These are phyloP conservation scores for Albizia julibrissin DNA, from an alignment of 306 rosid species.

Conservation along the genomic window DNA sequence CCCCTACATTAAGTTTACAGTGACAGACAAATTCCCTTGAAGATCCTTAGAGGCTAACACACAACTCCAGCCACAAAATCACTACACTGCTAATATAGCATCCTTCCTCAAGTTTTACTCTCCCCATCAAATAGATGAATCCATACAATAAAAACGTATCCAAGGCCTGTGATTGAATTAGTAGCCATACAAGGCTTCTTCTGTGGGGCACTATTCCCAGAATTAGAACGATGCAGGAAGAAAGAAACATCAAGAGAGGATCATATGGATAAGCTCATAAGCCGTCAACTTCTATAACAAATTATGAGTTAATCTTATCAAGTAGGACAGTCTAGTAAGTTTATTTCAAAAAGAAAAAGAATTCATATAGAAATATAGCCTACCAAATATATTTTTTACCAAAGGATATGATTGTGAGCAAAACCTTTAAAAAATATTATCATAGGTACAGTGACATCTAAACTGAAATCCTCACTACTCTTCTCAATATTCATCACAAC, in stretches of 20 bases:
- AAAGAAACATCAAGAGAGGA: not conserved
- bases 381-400: not conserved
- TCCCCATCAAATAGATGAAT: not conserved
- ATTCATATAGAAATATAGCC: not conserved
- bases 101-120: not conserved
- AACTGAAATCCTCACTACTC: constrained; percentile 11
- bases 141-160: not conserved
- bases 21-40: not conserved
- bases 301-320: constrained; percentile 12
- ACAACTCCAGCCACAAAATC: constrained; percentile 3
- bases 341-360: not conserved
- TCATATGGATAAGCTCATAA: not conserved
- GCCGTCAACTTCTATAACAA: not conserved
- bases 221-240: constrained; percentile 7
- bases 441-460: not conserved
- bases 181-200: not conserved
- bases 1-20: not conserved
- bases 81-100: not conserved
- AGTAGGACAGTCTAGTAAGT: not conserved
- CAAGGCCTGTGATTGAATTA: not conserved
- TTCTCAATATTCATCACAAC: constrained; percentile 1
- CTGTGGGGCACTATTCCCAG: not conserved
- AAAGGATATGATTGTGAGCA: not conserved
- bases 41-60: not conserved
- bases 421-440: not conserved